Base-by-base conservation (phyloP, 192 early-diverging fungal species). In the Borealophlyctis nickersoniae region DNA sequence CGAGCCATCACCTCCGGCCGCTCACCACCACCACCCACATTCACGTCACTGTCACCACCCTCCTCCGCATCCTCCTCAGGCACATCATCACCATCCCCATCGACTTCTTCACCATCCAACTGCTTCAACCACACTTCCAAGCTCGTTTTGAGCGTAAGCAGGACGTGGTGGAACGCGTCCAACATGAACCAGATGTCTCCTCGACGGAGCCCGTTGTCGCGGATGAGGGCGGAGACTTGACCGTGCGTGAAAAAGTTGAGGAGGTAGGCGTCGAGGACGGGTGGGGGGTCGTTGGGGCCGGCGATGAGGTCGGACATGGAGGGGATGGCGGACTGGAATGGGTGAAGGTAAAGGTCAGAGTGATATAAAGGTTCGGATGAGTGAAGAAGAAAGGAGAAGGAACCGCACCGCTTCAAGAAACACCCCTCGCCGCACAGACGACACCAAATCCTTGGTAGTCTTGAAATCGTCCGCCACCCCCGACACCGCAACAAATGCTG, bases 161-260 rank as follows among this genome's bases (percentile, higher is more conserved):
- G 33, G 29, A 69, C 35, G 36, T 62, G 22, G 31, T 24, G n/a
- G 56, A 69, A 69, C 22, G 61, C 69, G 48, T 70, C 56, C 0
- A 70, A 26, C 28, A 63, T 22, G 24, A 22, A 45, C 69, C 69
- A 70, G 3, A 70, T 60, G 29, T 64, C 56, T n/a, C 69, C 69
- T 13, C 23, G 39, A 3, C 35, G 53, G 48, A 70, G 63, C 30
- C 69, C 61, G 62, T 70, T 70, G 24, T 14, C 69, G 33, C 39
- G 35, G n/a, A 52, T 52, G 28, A 70, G 69, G 0, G 62, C 30
- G 23, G 56, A 4, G 45, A 67, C 52, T 58, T 60, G 64, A 3
- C 70, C 71, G 28, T 73, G 71, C 31, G 30, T 39, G 60, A 57
- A 68, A 30, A 73, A 73, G 26, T 73, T 66, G 2, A 73, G 34